phyloP scores from a whole-genome alignment of 257 asterid species.

The Solanum sejunctum region DNA sequence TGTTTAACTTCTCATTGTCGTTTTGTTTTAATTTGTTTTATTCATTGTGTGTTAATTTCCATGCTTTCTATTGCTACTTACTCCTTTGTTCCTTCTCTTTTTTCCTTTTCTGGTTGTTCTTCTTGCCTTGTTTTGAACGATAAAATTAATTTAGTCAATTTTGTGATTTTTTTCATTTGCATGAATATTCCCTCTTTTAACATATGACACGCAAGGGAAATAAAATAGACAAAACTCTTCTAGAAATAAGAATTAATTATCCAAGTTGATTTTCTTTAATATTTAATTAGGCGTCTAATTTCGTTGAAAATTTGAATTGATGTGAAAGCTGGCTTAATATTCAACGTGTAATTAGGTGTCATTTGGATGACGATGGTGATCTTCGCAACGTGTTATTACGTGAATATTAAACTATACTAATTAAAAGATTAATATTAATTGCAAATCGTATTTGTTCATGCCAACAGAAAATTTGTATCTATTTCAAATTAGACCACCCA shows the following conservation, averaged over 20 bases:
- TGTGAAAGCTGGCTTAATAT: background rate
- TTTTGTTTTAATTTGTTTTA: background rate
- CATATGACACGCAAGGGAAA: background rate
- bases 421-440: background rate
- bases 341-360: background rate
- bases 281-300: background rate
- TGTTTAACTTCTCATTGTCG: background rate
- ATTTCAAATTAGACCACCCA: background rate
- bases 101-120: background rate
- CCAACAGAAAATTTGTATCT: background rate
- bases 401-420: background rate
- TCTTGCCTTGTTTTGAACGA: background rate
- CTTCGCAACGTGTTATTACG: background rate
- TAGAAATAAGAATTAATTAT: background rate
- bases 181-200: background rate
- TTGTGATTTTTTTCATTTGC: background rate
- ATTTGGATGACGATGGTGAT: background rate
- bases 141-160: background rate
- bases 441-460: background rate
- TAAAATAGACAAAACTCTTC: background rate
- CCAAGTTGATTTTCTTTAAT: background rate
- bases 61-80: background rate
- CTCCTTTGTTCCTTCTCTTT: background rate
- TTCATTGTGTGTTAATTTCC: background rate
- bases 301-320: background rate